Base-by-base conservation (phyloP, 176 grass and related monocot species). In the Alloteropsis semialata region DNA sequence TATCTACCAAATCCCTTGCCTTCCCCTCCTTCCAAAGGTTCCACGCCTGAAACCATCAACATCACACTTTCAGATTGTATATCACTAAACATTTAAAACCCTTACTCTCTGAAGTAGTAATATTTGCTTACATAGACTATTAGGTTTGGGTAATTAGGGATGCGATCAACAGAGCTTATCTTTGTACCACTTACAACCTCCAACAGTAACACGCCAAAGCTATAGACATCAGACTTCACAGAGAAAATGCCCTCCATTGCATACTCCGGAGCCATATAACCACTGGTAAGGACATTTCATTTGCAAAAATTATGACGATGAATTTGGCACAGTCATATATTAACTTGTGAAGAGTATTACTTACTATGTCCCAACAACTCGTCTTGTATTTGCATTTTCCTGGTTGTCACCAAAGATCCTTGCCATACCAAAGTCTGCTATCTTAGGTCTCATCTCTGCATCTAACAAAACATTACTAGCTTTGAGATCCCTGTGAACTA, bases 221-320 rank as follows among this genome's bases (percentile, higher is more conserved):
- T 92, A 44, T 88, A 92, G 37, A 88, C 82, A 43, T 92, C 85
- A 34, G 89, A 62, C 69, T 92, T 92, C 17, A 42, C 41, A 12
- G 82, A 92, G 64, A 85, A 92, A 22, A 88, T 54, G 0, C 90
- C 82, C 61, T 74, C 77, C 90, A 92, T 92, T 73, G 90, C 90
- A 88, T 92, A 88, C 24, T 88, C 82, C 16, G 82, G 85, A 42
- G 89, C 82, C 65, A 69, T 69, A 19, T 91, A 91, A 22, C 85
- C 89, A 49, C 89, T 88, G 50, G 1, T 32, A 2, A 54, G 9
- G 50, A 6, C 6, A 75, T 82, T 73, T 33, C 29, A 60, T 24
- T 36, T 71, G 18, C 2, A 41, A 27, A 49, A 43, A 19, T 72
- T 72, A 42, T 22, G 16, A 72, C 6, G 1, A 12, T 81, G 22